Evolutionary conservation across 2,329 filamentous ascomycete genomes (phyloP).

Genomic region (Teratosphaeria pseudoeucalypti): DNA sequence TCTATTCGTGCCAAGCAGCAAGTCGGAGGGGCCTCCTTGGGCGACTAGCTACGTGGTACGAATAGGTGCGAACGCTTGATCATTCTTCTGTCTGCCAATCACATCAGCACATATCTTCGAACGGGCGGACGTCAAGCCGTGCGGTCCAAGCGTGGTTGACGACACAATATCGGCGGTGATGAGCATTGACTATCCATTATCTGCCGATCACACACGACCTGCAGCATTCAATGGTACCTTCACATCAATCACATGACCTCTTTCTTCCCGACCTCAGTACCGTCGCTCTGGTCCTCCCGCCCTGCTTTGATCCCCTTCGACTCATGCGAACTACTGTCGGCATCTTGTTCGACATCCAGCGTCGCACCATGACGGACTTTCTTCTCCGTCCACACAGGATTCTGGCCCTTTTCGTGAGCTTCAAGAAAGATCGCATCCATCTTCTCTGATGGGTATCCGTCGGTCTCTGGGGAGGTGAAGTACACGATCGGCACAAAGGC

Average conservation of each 20-base stretch:
- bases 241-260: background rate
- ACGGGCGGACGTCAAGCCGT: too few relatives aligned
- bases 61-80: too few relatives aligned
- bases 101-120: too few relatives aligned
- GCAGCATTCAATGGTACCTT: background rate
- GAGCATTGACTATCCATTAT: too few relatives aligned
- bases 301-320: background rate
- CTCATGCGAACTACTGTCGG: background rate
- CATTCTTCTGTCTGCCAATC: too few relatives aligned
- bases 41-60: too few relatives aligned
- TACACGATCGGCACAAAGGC: slow-evolving; percentile 25
- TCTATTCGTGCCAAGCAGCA: too few relatives aligned
- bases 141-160: too few relatives aligned
- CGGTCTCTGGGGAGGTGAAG: background rate
- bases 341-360: background rate
- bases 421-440: background rate
- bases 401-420: background rate
- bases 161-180: too few relatives aligned
- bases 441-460: background rate
- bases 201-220: background rate
- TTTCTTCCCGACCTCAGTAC: background rate
- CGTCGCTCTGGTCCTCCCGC: background rate
- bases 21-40: too few relatives aligned
- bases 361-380: background rate
- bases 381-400: background rate